These are phyloP conservation scores for Glycine soja DNA, from an alignment of 306 rosid species.

Conservation along the genomic window DNA sequence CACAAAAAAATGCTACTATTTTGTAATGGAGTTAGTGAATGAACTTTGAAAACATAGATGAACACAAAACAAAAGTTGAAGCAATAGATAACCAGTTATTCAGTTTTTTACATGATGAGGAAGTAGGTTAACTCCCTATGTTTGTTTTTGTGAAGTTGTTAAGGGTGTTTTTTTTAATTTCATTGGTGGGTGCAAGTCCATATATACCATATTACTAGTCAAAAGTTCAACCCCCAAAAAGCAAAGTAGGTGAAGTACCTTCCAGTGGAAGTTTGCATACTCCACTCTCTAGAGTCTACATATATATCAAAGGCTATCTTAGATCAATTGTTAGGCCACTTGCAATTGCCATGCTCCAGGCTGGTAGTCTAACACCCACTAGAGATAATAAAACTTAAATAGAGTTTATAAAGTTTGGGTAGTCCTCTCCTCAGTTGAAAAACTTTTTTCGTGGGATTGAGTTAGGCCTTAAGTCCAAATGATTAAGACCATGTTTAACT, in stretches of 20 bases:
- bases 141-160: constrained; percentile 26
- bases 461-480: no score
- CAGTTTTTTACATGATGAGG: constrained; percentile 15
- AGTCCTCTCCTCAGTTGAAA: no score
- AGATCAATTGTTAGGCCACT: no score
- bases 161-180: constrained; percentile 23
- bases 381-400: no score
- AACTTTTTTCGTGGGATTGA: no score
- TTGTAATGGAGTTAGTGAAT: constrained; percentile 37
- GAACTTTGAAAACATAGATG: constrained; percentile 50
- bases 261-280: constrained; percentile 12
- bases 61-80: constrained; percentile 43
- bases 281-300: background rate
- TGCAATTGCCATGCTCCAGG: no score
- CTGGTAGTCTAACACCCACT: no score
- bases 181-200: background rate
- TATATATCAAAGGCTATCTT: no score
- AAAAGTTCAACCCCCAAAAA: constrained; percentile 37
- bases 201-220: constrained; percentile 23
- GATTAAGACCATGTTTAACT: no score
- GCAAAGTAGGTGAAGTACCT: constrained; percentile 43
- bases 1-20: background rate
- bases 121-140: constrained; percentile 45
- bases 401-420: no score
- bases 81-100: constrained; percentile 42